A percentile compares a stretch with the other conserved stretches of the same genome.
Evolutionary conservation across 306 rosid species (phyloP).

Genomic region (Cucurbita maxima): DNA sequence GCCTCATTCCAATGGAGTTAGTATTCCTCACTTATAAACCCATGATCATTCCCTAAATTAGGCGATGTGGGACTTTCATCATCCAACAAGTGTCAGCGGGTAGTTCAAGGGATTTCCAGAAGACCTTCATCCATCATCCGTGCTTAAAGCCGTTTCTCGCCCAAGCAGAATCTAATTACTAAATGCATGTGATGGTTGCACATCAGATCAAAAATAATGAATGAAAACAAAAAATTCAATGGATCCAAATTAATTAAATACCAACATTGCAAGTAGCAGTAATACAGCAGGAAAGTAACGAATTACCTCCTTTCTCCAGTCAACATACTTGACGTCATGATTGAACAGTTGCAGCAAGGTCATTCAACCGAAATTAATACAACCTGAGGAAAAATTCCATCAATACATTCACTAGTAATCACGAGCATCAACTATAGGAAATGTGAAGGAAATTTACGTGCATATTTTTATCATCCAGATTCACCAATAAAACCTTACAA

Average conservation of each 20-base stretch:
- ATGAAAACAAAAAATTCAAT: not conserved
- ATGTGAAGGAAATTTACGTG: not conserved
- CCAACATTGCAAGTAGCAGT: not conserved
- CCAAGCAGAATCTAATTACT: not conserved
- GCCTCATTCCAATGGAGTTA: too few species aligned
- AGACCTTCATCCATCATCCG: not conserved
- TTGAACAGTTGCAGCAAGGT: slow-evolving; percentile 32
- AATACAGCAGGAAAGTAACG: not conserved
- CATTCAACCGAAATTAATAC: slow-evolving; percentile 55
- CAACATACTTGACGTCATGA: slow-evolving; percentile 64
- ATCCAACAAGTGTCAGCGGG: too few species aligned
- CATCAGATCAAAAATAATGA: not conserved
- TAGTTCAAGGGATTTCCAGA: not conserved
- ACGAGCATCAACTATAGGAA: not conserved
- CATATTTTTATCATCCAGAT: not conserved
- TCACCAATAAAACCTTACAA: not conserved
- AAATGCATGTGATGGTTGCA: not conserved
- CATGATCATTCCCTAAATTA: too few species aligned
- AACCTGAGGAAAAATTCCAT: slow-evolving; percentile 23
- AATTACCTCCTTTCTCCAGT: slow-evolving; percentile 80
- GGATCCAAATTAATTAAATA: not conserved
- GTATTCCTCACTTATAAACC: too few species aligned
- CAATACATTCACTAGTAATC: not conserved
- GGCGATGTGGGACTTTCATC: too few species aligned
- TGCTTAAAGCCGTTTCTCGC: not conserved